Conservation (phyloP, 1,139 yeast genomes). For the Blastobotrys raffinosifermentans region DNA sequence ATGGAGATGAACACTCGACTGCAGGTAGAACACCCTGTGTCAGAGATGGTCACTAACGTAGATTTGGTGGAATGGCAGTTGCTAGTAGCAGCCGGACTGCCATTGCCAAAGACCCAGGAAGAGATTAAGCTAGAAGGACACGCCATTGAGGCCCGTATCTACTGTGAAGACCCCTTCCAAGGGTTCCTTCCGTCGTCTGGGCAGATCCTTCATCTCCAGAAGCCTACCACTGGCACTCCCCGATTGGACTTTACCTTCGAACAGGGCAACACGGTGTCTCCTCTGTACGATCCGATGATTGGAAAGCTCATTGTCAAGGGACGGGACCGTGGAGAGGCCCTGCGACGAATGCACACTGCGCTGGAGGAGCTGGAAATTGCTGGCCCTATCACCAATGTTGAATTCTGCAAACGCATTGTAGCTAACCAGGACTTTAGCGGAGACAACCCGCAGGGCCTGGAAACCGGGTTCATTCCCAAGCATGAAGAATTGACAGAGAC, state of each 20-base stretch:
- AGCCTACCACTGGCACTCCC: slow-evolving; percentile 27
- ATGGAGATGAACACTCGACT: slow-evolving; percentile 60
- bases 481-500: slow-evolving; percentile 22
- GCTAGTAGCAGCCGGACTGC: slow-evolving; percentile 80
- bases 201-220: slow-evolving; percentile 27
- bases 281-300: slow-evolving; percentile 34
- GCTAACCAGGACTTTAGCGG: slow-evolving; percentile 27
- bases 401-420: slow-evolving; percentile 30
- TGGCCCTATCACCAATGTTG: slow-evolving; percentile 34
- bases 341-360: slow-evolving; percentile 28
- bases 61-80: slow-evolving; percentile 92
- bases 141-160: slow-evolving; percentile 33
- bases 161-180: slow-evolving; percentile 33
- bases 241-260: slow-evolving; percentile 30
- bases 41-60: slow-evolving; percentile 85
- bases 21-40: slow-evolving; percentile 60
- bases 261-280: slow-evolving; percentile 28
- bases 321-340: slow-evolving; percentile 28
- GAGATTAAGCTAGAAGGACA: slow-evolving; percentile 29
- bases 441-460: slow-evolving; percentile 28
- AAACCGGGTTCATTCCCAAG: slow-evolving; percentile 33
- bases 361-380: slow-evolving; percentile 31
- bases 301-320: slow-evolving; percentile 34
- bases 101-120: slow-evolving; percentile 32
- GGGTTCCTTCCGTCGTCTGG: slow-evolving; percentile 32